A percentile compares a stretch with the other conserved stretches of the same genome.
phyloP scores from a whole-genome alignment of 2,329 filamentous ascomycete species.

The Microdochium trichocladiopsis region DNA sequence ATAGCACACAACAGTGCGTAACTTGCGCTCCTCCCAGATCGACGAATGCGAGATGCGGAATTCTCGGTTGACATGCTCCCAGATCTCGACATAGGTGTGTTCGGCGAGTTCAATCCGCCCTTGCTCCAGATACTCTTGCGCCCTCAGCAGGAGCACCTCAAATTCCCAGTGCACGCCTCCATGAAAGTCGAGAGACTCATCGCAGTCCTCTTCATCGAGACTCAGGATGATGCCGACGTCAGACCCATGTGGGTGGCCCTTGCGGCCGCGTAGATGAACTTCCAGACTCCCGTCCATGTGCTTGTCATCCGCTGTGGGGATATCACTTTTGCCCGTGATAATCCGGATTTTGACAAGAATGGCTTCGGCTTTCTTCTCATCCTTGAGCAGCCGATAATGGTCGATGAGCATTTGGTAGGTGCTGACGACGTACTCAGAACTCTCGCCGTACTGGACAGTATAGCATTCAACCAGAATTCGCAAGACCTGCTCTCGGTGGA shows the following conservation, averaged over 20 bases:
- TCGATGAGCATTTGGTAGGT: slow-evolving; percentile 3
- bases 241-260: slow-evolving; percentile 8
- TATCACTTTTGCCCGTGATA: slow-evolving; percentile 7
- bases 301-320: too few relatives aligned
- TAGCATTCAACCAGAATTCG: slow-evolving; percentile 7
- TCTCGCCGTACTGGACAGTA: slow-evolving; percentile 8
- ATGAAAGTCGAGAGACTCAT: slow-evolving; percentile 23
- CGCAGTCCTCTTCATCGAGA: slow-evolving; percentile 29
- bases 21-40: slow-evolving; percentile 39
- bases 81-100: slow-evolving; percentile 39
- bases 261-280: slow-evolving; percentile 18
- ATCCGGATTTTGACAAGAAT: slow-evolving; percentile 8
- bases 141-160: slow-evolving; percentile 3
- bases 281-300: slow-evolving; percentile 14
- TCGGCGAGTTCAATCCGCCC: slow-evolving; percentile 28
- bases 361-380: slow-evolving; percentile 7
- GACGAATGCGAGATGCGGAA: slow-evolving; percentile 31
- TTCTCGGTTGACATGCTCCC: slow-evolving; percentile 39
- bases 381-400: slow-evolving; percentile 5
- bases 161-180: slow-evolving; percentile 26
- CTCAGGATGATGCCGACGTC: slow-evolving; percentile 19
- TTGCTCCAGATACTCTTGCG: neutral
- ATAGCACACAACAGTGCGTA: slow-evolving; percentile 36
- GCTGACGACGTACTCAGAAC: slow-evolving; percentile 5
- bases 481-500: slow-evolving; percentile 6